Base-by-base conservation (phyloP, 1,284 basidiomycete species). In the Rhodotorula sp. region DNA sequence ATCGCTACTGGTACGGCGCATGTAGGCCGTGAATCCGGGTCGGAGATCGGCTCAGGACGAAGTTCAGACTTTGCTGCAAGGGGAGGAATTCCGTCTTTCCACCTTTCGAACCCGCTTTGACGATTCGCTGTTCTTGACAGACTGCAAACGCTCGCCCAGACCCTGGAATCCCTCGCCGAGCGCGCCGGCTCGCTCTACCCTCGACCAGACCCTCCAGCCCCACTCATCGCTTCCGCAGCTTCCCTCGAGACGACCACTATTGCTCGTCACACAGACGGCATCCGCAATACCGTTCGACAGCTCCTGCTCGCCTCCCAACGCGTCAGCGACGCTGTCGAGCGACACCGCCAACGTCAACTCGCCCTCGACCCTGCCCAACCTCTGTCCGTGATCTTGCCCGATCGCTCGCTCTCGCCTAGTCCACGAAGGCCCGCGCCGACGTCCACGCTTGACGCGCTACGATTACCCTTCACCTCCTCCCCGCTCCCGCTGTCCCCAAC, bases 241-340 rank as follows among this genome's bases (percentile, higher is more conserved):
- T 5, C 28, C 20, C 13, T 20, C 13, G 1, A 50, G 37, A 59
- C 52, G 10, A 2, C 37, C 16, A 2, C 46, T 10, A 4, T 24
- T 13, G 44, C 59, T n/a, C 46, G 30, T 2, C 53, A 61, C 3
- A 69, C 68, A 34, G 61, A 69, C 37, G 47, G 37, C n/a, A 59
- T 69, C 30, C 64, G 68, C n/a, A 16, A 46, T 13, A 65, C 64
- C 11, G 61, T 69, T 10, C 64, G 61, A 0, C 64, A 66, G 44
- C 48, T 69, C 37, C 54, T 69, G 22, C 37, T 47, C 11, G 64
- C 64, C 16, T 69, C 68, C 9, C 64, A 61, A 1, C 60, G 64
- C 22, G 68, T 69, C 22, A 63, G 64, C 20, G 61, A 52, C 13
- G 68, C 64, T 5, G 63, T 69, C 48, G 64, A 65, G 22, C 68